A percentile compares a stretch with the other conserved stretches of the same genome.
Evolutionary conservation across 2,329 filamentous ascomycete species (phyloP).

Genomic region (Whalleya microplaca): DNA sequence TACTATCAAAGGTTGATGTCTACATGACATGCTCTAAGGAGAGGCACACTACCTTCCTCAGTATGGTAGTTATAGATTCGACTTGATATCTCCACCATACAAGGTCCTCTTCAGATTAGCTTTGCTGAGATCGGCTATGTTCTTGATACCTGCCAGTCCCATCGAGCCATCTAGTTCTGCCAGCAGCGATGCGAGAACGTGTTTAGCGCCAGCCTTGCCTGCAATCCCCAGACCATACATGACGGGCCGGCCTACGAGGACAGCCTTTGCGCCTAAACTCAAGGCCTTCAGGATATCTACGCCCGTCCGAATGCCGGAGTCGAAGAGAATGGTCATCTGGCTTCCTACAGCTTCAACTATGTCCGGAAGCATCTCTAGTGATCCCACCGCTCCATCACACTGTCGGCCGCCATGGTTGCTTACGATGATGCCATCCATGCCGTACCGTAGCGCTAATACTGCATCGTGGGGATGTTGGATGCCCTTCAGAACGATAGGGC

Average conservation of each 20-base stretch:
- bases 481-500: conserved; percentile 66
- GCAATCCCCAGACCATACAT: conserved; percentile 57
- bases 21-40: background rate
- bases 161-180: conserved; percentile 60
- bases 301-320: conserved; percentile 55
- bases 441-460: conserved; percentile 46
- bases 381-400: conserved; percentile 34
- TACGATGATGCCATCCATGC: conserved; percentile 52
- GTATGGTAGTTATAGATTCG: conserved; percentile 32
- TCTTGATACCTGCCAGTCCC: conserved; percentile 45
- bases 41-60: background rate
- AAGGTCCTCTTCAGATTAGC: conserved; percentile 39
- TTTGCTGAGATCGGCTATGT: conserved; percentile 41
- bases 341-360: conserved; percentile 57
- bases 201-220: conserved; percentile 53
- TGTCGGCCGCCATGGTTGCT: conserved; percentile 56
- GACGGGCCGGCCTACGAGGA: conserved; percentile 56
- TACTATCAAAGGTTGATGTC: too few species aligned
- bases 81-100: conserved; percentile 40
- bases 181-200: conserved; percentile 49
- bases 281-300: conserved; percentile 61
- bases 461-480: conserved; percentile 57
- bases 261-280: conserved; percentile 55
- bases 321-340: conserved; percentile 51
- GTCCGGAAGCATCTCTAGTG: conserved; percentile 47